Base-by-base conservation (phyloP, 2,329 filamentous ascomycete genomes). In the Trichoderma afroharzianum region DNA sequence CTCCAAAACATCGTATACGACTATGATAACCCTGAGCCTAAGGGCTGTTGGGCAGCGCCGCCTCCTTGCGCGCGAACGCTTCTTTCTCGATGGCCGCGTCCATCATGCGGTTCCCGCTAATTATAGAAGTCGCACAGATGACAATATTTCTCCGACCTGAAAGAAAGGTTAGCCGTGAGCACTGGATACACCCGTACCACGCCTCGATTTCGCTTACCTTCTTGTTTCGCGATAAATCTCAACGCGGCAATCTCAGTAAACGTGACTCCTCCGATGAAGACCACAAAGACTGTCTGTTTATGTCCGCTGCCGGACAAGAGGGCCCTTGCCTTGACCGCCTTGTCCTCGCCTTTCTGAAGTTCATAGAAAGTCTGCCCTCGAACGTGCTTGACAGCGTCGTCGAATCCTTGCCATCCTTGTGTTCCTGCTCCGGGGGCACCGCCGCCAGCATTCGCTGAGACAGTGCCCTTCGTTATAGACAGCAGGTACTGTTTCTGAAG, bases 221-320 rank as follows among this genome's bases (percentile, higher is more conserved):
- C 91, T 81, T 95, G 91, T 79, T 90, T 90, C 11, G 93, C 93
- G 75, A 99, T 92, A 79, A 97, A 98, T 69, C 97, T 88, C 79
- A 99, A 80, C 24, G 97, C 96, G 53, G 97, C 94, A 79, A 99
- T 95, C 82, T 99, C 96, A 0, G 96, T 95, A 79, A 97, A 97
- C 0, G 94, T 98, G 70, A 99, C 93, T 2, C 96, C 97, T n/a
- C 96, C 96, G 21, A 99, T 84, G 82, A 98, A 98, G 76, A 98
- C 97, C n/a, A 99, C 91, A 78, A 98, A 93, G 0, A 97, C 92
- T 0, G 93, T 95, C 84, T 97, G 97, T 80, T 90, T 91, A 64
- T 89, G 89, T 18, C 88, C 88, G 3, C 93, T 93, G 0, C 94
- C 93, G 61, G 93, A 93, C 50, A 99, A 84, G 30, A 97, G 88